Base-by-base conservation (phyloP, 2,329 filamentous ascomycete species). In the Rhynchosporium graminicola region DNA sequence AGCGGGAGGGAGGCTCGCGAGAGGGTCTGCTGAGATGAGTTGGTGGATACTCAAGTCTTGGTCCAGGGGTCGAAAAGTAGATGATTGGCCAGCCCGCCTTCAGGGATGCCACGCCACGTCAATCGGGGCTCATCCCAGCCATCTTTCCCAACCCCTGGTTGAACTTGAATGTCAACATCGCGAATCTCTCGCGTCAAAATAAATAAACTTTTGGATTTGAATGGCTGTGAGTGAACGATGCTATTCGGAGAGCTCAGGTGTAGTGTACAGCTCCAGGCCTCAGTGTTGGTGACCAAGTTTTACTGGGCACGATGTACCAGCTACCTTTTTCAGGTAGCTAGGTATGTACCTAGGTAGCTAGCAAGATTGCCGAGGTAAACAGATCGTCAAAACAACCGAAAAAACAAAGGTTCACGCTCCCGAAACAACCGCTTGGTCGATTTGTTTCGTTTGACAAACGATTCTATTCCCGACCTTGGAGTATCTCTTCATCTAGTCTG, bases 381-480 rank as follows among this genome's bases (percentile, higher is more conserved):
- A 40, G 51, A 54, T 54, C 51, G 36, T 42, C 51, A 54, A 54
- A 54, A 54, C 51, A 42, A 54, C 26, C 33, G 10, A 38, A 40
- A 54, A 52, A 31, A 52, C 8, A 20, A 20, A 20, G 26, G 15
- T 38, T 54, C 15, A 36, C 5, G 9, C 26, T 54, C 51, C 36
- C 51, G 51, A 42, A 54, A 54, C 51, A 54, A 15, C 20, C 38
- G 38, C 51, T 31, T 31, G 26, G n/a, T 28, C 33, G 33, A 20
- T 46, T 29, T 15, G 36, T 54, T 40, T 54, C 36, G 36, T 54
- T 33, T 54, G 51, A 26, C 31, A 28, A 29, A 54, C 36, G 51
- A 26, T 10, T 46, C 5, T 43, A 3, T 36, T 52, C 15, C 7
- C 13, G 33, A 33, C 31, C 7, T 52, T n/a, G 5, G 12, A 29